phyloP scores from a whole-genome alignment of 345 rosid species.

The Camelina neglecta region DNA sequence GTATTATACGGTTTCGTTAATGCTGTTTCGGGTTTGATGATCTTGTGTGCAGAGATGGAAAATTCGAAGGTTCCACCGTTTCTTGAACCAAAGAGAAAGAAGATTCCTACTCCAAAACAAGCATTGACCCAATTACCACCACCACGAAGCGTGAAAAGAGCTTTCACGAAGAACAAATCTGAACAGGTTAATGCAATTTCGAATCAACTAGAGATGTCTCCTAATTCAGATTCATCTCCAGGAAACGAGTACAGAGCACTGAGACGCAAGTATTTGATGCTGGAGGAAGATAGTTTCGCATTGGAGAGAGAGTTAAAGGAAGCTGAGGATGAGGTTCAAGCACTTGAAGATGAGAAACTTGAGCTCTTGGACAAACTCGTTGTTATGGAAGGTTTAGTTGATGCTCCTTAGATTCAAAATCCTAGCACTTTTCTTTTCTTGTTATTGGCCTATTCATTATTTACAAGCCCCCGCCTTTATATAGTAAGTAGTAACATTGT shows the following conservation, averaged over 20 bases:
- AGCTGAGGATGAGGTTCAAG: conserved; percentile 66
- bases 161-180: conserved; percentile 52
- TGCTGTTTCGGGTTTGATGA: not conserved
- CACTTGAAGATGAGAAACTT: conserved; percentile 77
- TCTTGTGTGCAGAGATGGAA: conserved; percentile 52
- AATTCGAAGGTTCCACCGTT: conserved; percentile 53
- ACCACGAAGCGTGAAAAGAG: conserved; percentile 45
- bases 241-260: conserved; percentile 70
- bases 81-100: conserved; percentile 59
- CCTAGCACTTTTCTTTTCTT: not conserved
- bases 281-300: conserved; percentile 77
- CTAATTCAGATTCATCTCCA: conserved; percentile 65
- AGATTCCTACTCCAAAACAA: conserved; percentile 45
- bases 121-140: conserved; percentile 49
- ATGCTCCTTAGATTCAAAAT: conserved; percentile 47
- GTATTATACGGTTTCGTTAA: not conserved
- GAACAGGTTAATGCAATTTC: conserved; percentile 53
- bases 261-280: conserved; percentile 70
- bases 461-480: conserved; percentile 28
- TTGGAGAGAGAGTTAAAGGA: conserved; percentile 68
- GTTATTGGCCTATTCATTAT: conserved; percentile 6
- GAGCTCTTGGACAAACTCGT: conserved; percentile 83
- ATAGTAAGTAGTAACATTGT: conserved; percentile 23
- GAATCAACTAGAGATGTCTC: conserved; percentile 61
- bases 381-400: conserved; percentile 87